These are phyloP conservation scores for Pseudogymnoascus sp. DNA, from an alignment of 2,329 filamentous ascomycete species.

Conservation along the genomic window DNA sequence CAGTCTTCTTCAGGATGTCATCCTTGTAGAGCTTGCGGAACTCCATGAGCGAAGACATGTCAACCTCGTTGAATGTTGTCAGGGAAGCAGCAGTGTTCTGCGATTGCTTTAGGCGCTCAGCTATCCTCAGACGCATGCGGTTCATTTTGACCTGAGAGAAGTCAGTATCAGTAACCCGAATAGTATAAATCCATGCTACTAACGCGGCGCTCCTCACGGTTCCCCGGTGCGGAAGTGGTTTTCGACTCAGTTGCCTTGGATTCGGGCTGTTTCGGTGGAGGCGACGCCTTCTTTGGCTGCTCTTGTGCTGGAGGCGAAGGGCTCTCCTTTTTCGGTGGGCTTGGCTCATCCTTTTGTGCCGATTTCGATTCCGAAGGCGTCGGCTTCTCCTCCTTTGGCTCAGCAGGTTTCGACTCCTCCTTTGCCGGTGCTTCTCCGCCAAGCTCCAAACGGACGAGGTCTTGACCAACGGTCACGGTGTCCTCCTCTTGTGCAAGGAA, in stretches of 20 bases:
- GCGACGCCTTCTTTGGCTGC: conserved; percentile 31
- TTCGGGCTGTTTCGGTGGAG: conserved; percentile 31
- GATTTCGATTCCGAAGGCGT: conserved; percentile 38
- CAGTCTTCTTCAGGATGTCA: conserved; percentile 88
- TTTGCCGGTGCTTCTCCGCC: conserved; percentile 54
- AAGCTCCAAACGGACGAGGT: conserved; percentile 77
- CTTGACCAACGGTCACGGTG: conserved; percentile 89
- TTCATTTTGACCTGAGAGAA: conserved; percentile 88
- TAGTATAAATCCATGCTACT: conserved; percentile 28
- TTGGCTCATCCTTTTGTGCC: conserved; percentile 29
- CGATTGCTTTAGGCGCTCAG: conserved; percentile 96
- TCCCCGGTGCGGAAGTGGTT: conserved; percentile 47
- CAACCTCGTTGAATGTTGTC: conserved; percentile 98
- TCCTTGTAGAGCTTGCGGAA: conserved; percentile 98
- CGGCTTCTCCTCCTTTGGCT: conserved; percentile 52
- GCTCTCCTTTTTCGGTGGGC: conserved; percentile 29
- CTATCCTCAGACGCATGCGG: conserved; percentile 94
- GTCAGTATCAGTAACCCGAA: conserved; percentile 11
- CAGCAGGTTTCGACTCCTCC: conserved; percentile 41
- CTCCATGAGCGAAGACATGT: conserved; percentile 97
- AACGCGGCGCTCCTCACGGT: conserved; percentile 81
- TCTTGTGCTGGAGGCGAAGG: conserved; percentile 31
- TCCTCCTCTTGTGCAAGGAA: conserved; percentile 89
- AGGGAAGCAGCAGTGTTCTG: conserved; percentile 96
- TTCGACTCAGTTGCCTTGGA: conserved; percentile 26